Percentiles rank a stretch among this genome's conserved stretches.
phyloP scores from a whole-genome alignment of 2,329 filamentous ascomycete genomes.

The Fusarium humuli region DNA sequence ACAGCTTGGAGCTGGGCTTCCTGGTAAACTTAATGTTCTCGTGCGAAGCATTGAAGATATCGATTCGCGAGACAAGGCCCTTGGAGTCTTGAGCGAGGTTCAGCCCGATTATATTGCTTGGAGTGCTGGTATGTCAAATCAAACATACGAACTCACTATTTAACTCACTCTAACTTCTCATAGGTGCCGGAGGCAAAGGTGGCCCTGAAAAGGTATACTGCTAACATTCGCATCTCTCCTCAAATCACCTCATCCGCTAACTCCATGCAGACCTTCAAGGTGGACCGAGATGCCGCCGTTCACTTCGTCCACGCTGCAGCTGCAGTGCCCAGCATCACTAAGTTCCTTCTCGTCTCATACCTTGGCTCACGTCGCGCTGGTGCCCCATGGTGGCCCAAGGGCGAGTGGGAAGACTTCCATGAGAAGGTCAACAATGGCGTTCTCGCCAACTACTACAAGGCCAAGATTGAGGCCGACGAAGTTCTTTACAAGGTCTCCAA shows the following conservation, averaged over 20 bases:
- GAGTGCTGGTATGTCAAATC: constrained; percentile 67
- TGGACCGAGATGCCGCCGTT: constrained; percentile 73
- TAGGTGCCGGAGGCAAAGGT: constrained; percentile 70
- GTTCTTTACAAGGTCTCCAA: constrained; percentile 62
- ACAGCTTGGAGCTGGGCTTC: constrained; percentile 67
- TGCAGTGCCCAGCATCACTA: constrained; percentile 63
- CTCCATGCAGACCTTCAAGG: constrained; percentile 61
- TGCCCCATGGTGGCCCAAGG: constrained; percentile 68
- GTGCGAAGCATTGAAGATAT: constrained; percentile 79
- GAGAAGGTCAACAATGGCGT: constrained; percentile 53
- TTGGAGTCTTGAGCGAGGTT: constrained; percentile 69
- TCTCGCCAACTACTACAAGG: constrained; percentile 67
- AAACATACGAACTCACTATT: not conserved
- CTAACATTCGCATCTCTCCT: not conserved
- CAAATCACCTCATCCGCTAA: constrained; percentile 22
- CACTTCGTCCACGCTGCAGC: constrained; percentile 71
- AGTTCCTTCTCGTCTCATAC: constrained; percentile 75
- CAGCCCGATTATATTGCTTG: constrained; percentile 75
- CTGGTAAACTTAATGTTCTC: constrained; percentile 75
- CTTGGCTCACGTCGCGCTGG: constrained; percentile 63
- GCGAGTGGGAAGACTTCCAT: constrained; percentile 61
- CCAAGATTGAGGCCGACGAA: constrained; percentile 71
- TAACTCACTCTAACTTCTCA: constrained; percentile 19
- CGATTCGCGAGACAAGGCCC: constrained; percentile 70
- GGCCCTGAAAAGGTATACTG: constrained; percentile 59